Conservation (phyloP, 2,329 filamentous ascomycete species). For the Bipolaris oryzae region DNA sequence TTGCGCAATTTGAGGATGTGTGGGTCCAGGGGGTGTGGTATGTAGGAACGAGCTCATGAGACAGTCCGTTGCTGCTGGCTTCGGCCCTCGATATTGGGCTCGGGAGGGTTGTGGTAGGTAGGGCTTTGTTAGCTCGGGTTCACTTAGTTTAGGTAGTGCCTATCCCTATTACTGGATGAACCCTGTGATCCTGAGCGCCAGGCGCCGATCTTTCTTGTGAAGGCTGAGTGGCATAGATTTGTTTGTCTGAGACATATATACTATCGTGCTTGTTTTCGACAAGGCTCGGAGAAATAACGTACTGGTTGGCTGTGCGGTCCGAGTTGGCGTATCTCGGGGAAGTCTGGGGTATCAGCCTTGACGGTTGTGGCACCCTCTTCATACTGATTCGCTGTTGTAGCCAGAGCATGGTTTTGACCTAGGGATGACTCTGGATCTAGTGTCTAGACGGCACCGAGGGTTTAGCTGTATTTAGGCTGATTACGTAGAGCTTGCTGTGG, state of each 20-base stretch:
- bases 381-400: slow-evolving; percentile 53
- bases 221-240: too few relatives aligned
- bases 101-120: slow-evolving; percentile 58
- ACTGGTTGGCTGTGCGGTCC: slow-evolving; percentile 59
- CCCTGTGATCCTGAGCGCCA: slow-evolving; percentile 58
- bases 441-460: too few relatives aligned
- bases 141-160: slow-evolving; percentile 56
- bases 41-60: too few relatives aligned
- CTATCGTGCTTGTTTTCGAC: slow-evolving; percentile 49
- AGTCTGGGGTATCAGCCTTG: slow-evolving; percentile 61
- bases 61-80: slow-evolving; percentile 56
- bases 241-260: too few relatives aligned
- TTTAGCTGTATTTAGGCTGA: too few relatives aligned
- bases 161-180: slow-evolving; percentile 18
- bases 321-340: slow-evolving; percentile 67
- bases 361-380: slow-evolving; percentile 60
- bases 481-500: too few relatives aligned
- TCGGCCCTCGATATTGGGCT: slow-evolving; percentile 64
- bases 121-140: slow-evolving; percentile 55
- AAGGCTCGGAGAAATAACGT: slow-evolving; percentile 61
- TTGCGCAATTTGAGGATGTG: too few relatives aligned
- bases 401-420: too few relatives aligned
- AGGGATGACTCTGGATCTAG: too few relatives aligned
- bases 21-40: too few relatives aligned
- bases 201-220: slow-evolving; percentile 48